A percentile compares a stretch with the other conserved stretches of the same genome.
Conservation (phyloP, 805 yeast genomes). For the Wickerhamiella sorbophila region DNA sequence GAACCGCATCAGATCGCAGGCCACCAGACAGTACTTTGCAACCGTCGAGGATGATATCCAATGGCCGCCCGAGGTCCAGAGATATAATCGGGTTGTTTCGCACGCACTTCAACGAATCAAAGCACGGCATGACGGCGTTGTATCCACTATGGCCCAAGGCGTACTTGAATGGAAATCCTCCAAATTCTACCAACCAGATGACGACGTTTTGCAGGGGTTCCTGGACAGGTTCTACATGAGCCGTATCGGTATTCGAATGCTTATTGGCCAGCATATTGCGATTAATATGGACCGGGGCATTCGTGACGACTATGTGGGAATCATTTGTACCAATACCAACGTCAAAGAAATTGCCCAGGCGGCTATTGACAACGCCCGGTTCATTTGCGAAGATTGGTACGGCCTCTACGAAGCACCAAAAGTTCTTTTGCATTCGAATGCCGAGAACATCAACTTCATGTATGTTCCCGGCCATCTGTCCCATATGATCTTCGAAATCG, state of each 20-base stretch:
- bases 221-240: slow-evolving; percentile 81
- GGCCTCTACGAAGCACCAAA: slow-evolving; percentile 78
- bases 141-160: slow-evolving; percentile 82
- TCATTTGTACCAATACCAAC: slow-evolving; percentile 73
- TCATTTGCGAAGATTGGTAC: slow-evolving; percentile 82
- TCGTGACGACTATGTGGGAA: slow-evolving; percentile 65
- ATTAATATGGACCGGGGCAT: slow-evolving; percentile 50
- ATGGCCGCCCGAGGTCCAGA: slow-evolving; percentile 63
- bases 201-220: slow-evolving; percentile 63
- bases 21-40: slow-evolving; percentile 33
- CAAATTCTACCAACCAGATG: slow-evolving; percentile 36
- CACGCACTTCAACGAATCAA: slow-evolving; percentile 58
- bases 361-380: slow-evolving; percentile 81
- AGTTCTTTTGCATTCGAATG: slow-evolving; percentile 63
- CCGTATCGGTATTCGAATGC: slow-evolving; percentile 83
- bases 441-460: slow-evolving; percentile 59
- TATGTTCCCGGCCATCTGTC: slow-evolving; percentile 87
- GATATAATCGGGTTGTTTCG: slow-evolving; percentile 54
- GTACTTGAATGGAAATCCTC: slow-evolving; percentile 75
- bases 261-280: slow-evolving; percentile 89
- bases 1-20: background rate
- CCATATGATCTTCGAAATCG: slow-evolving; percentile 80
- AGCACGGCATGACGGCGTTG: slow-evolving; percentile 81
- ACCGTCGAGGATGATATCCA: slow-evolving; percentile 38
- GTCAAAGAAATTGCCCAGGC: slow-evolving; percentile 72